Base-by-base conservation (phyloP, 805 yeast species). In the Ogataea populi-albae region DNA sequence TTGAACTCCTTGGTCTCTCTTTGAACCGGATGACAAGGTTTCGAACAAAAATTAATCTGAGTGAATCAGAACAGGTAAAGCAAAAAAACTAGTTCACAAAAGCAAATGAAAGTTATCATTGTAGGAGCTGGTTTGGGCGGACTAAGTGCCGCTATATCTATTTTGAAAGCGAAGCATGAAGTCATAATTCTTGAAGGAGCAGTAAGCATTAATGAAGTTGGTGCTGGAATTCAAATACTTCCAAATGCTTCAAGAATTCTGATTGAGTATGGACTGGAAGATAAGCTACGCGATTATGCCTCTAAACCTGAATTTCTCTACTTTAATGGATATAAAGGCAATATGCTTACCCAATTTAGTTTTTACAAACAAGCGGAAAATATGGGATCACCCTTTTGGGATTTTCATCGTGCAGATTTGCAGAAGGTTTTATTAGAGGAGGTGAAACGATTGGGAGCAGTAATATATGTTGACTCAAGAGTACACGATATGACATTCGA, bases 61-160 rank as follows among this genome's bases (percentile, higher is more conserved):
- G n/a, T n/a, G n/a, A n/a, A n/a, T n/a, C n/a, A 22, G 23, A 22
- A 9, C 23, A 22, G 23, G 11, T 22, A 22, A 22, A 22, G 23
- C 23, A 22, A 9, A 22, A n/a, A 22, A n/a, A 22, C n/a, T 12
- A 11, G 29, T 28, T 20, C 32, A 31, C 3, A 34, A 26, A 11
- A 35, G 30, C 30, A 14, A 18, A 36, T 47, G 22, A 29, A 34
- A 8, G 36, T 47, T 12, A 40, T 56, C 14, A 37, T 55, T 8
- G 54, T 54, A n/a, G 61, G 61, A 6, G 62, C 55, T n/a, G 62
- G 62, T 4, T 41, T 57, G 18, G 62, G 60, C 5, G 62, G 62
- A 5, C 34, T 57, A 10, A 35, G 58, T 11, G 53, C 57, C 3
- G 55, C 59, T 12, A 56, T 57, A 23, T 49, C 55, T 3, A 37